Conservation (phyloP, 352 stramenopile genomes). For the Globisporangium barbulae region DNA sequence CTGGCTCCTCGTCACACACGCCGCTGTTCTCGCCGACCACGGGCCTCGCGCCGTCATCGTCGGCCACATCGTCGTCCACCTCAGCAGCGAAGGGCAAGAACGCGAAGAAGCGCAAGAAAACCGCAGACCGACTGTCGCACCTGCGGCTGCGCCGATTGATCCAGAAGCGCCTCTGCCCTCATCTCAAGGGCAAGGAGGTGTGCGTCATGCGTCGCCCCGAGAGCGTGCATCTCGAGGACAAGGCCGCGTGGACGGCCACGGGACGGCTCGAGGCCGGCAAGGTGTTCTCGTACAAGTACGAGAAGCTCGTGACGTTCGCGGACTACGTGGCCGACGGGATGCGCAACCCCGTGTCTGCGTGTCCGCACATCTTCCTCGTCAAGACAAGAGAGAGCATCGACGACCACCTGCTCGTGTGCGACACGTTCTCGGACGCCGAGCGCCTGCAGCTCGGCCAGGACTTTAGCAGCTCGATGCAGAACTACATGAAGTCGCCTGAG, state of each 20-base stretch:
- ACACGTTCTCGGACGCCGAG: constrained; percentile 59
- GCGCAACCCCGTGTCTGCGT: constrained; percentile 47
- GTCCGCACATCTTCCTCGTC: constrained; percentile 66
- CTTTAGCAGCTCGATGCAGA: constrained; percentile 29
- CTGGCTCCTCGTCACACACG: constrained; percentile 17
- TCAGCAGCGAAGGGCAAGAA: constrained; percentile 20
- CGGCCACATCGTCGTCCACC: constrained; percentile 17
- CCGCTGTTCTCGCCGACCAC: constrained; percentile 11
- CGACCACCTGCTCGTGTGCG: constrained; percentile 62
- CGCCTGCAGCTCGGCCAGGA: constrained; percentile 32
- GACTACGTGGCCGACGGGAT: constrained; percentile 55
- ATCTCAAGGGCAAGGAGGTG: constrained; percentile 64
- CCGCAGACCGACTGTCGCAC: constrained; percentile 30
- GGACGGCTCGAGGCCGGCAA: constrained; percentile 56
- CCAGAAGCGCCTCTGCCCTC: constrained; percentile 58
- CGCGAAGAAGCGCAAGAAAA: constrained; percentile 30
- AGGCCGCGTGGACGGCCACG: constrained; percentile 32
- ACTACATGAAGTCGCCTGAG: constrained; percentile 26
- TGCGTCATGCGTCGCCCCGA: constrained; percentile 35
- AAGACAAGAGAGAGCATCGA: constrained; percentile 60
- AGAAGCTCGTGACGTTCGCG: constrained; percentile 53
- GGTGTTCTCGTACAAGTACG: constrained; percentile 44
- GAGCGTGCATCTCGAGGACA: constrained; percentile 5
- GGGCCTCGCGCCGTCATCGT: constrained; percentile 11
- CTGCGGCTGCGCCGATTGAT: constrained; percentile 65